Percentiles rank a stretch among this genome's conserved stretches.
Conservation (phyloP, 2,329 filamentous ascomycete species). For the Knoxdaviesia proteae region DNA sequence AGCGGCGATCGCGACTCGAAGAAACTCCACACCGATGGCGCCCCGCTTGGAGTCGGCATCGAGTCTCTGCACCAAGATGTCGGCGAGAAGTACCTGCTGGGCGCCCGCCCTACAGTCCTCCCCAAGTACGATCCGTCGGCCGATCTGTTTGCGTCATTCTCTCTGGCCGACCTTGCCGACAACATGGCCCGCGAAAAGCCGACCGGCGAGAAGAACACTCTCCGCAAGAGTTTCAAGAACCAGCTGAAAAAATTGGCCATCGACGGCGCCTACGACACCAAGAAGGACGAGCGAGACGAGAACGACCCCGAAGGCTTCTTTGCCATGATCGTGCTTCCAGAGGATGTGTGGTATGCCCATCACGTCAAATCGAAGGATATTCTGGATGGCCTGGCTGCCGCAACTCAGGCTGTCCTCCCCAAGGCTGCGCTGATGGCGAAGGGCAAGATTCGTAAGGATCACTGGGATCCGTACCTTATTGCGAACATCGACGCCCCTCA, state of each 20-base stretch:
- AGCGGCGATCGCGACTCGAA: constrained; percentile 34
- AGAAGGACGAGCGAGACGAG: constrained; percentile 33
- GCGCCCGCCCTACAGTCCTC: constrained; percentile 15
- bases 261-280: constrained; percentile 38
- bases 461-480: constrained; percentile 6
- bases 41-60: constrained; percentile 28
- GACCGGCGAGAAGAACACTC: constrained; percentile 44
- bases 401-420: constrained; percentile 20
- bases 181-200: constrained; percentile 42
- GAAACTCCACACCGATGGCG: constrained; percentile 36
- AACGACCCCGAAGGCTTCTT: constrained; percentile 30
- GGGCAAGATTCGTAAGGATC: constrained; percentile 14
- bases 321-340: constrained; percentile 26
- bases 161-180: constrained; percentile 32
- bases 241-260: constrained; percentile 44
- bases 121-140: constrained; percentile 14
- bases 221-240: constrained; percentile 48
- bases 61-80: constrained; percentile 45
- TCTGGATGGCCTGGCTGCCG: constrained; percentile 26
- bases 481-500: no score
- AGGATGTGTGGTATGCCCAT: constrained; percentile 35
- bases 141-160: constrained; percentile 39
- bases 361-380: constrained; percentile 34
- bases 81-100: constrained; percentile 45
- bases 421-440: constrained; percentile 36